A percentile compares a stretch with the other conserved stretches of the same genome.
Conservation (phyloP, 345 rosid genomes). For the Rhizophora mangle region DNA sequence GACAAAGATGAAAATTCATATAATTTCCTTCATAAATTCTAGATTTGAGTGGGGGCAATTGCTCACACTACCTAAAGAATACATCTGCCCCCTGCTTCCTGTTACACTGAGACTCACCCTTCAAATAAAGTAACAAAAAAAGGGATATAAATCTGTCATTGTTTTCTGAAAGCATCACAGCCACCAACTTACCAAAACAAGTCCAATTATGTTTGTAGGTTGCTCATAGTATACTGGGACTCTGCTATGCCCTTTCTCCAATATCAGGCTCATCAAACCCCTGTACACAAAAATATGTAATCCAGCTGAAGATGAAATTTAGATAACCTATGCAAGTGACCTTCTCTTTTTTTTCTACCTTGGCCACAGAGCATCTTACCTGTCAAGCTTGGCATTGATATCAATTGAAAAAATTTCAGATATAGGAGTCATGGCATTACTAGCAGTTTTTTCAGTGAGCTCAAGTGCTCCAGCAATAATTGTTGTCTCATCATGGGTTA, state of each 20-base stretch:
- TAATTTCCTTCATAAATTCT: no score
- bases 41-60: no score
- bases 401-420: conserved; percentile 75
- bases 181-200: conserved; percentile 58
- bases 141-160: background rate
- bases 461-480: conserved; percentile 99
- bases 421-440: conserved; percentile 91
- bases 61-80: background rate
- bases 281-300: conserved; percentile 36
- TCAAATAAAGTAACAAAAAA: background rate
- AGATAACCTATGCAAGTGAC: conserved; percentile 9
- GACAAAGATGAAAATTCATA: no score
- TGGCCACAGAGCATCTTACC: conserved; percentile 36
- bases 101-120: background rate
- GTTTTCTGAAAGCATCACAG: background rate
- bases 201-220: conserved; percentile 82
- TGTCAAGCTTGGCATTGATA: conserved; percentile 78
- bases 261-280: conserved; percentile 67
- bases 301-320: conserved; percentile 9
- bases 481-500: conserved; percentile 96
- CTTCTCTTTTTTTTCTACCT: conserved; percentile 13
- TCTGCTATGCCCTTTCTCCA: conserved; percentile 99
- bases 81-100: background rate
- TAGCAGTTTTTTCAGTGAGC: conserved; percentile 77
- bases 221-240: conserved; percentile 95